Evolutionary conservation across 1,284 basidiomycete genomes (phyloP).

Genomic region (Ustilago xerochloae): DNA sequence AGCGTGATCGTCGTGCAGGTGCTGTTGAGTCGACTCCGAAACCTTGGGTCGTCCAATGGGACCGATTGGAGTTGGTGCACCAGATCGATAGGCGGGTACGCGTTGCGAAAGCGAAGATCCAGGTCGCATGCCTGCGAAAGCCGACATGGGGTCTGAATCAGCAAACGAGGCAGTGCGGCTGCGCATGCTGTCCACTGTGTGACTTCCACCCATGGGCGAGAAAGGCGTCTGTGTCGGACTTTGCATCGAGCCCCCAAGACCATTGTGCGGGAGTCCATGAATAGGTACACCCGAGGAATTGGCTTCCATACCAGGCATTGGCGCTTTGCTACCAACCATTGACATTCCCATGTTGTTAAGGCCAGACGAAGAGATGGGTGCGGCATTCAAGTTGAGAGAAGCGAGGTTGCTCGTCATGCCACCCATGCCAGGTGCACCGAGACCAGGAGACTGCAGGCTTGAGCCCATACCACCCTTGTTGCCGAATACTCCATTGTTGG

Average conservation of each 20-base stretch:
- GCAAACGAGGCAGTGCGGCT: conserved; percentile 45
- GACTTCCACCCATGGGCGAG: conserved; percentile 40
- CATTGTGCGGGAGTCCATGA: conserved; percentile 23
- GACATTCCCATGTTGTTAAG: conserved; percentile 19
- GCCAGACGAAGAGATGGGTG: conserved; percentile 19
- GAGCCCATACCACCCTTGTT: conserved; percentile 37
- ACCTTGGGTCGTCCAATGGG: conserved; percentile 65
- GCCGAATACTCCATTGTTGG: conserved; percentile 24
- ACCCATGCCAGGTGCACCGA: conserved; percentile 33
- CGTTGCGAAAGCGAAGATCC: conserved; percentile 49
- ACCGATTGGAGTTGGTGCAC: conserved; percentile 58
- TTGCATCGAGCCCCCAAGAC: conserved; percentile 20
- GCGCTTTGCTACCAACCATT: conserved; percentile 26
- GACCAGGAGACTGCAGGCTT: conserved; percentile 38
- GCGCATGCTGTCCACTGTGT: conserved; percentile 29
- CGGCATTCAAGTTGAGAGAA: conserved; percentile 51
- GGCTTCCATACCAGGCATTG: conserved; percentile 27
- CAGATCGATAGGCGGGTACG: conserved; percentile 37
- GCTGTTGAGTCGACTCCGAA: conserved; percentile 34
- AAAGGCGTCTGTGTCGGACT: conserved; percentile 45
- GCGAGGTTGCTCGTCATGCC: conserved; percentile 48
- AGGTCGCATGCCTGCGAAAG: conserved; percentile 41
- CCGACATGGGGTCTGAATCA: conserved; percentile 45
- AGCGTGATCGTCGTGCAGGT: conserved; percentile 37
- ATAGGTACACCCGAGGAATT: neutral